Evolutionary conservation across 2,329 filamentous ascomycete genomes (phyloP), one percentile per base, ranked within the genome.

Genomic region (Trichoderma sp.): DNA sequence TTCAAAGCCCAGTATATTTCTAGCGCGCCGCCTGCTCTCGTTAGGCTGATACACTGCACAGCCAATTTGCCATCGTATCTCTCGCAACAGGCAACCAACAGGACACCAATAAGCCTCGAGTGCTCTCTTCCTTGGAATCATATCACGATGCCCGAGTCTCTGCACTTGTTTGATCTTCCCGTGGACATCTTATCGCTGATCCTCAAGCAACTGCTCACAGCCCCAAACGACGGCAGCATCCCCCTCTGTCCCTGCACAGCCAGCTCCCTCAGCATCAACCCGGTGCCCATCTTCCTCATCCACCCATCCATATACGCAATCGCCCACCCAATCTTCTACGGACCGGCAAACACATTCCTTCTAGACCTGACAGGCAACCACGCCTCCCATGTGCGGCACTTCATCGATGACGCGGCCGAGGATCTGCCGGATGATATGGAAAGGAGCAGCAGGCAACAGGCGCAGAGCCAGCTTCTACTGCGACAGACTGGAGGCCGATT

Each of bases 91-190:
- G 45, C 9, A n/a, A 53, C 50, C 31, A 29, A 38, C 50, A 21
- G 35, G 21, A 5, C 31, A 35, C 66, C 31, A 27, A 69, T 31
- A 56, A 4, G 14, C 24, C 18, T 18, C 7, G 24, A 11, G 16
- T 6, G 24, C 16, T 41, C 38, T 67, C 29, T 53, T 29, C 11
- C 11, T 24, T 33, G 18, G 41, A 35, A 68, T 12, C n/a, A 62
- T 24, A 7, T 11, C 56, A 41, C 33, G 14, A 75, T 76, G 75
- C 29, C 75, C 24, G 60, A 76, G 75, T 59, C 75, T n/a, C 74
- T 82, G 50, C 80, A 83, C 65, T 74, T 84, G 6, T 80, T 84
- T 5, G 83, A 84, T 45, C 79, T 84, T 3, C 82, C 83, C 3
- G 77, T 83, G 75, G 82, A 84, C 63, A 77, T 84, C 16, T 75